These are phyloP conservation scores for Kwoniella sp. DNA, from an alignment of 768 basidiomycete genomes.

Conservation along the genomic window DNA sequence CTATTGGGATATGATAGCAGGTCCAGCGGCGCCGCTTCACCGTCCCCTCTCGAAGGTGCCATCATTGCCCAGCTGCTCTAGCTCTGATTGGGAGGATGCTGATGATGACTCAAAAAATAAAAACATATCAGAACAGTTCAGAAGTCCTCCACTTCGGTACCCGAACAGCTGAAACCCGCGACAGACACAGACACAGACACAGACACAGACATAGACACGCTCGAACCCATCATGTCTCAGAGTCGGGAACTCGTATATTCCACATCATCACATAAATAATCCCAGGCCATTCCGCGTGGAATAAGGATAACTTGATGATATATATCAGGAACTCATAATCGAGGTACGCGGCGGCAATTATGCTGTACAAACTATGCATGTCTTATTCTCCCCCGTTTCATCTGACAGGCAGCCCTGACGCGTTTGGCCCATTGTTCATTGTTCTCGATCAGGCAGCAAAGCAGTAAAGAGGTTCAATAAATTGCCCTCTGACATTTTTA, in stretches of 20 bases:
- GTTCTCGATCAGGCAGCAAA: background rate
- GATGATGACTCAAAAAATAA: no score
- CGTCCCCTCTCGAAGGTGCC: constrained; percentile 30
- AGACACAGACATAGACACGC: no score
- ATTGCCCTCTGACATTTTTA: no score
- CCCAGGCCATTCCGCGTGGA: no score
- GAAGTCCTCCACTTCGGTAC: background rate
- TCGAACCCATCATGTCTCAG: no score
- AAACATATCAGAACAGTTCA: no score
- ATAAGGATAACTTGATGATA: background rate
- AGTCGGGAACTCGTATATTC: background rate
- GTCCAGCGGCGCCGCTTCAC: background rate
- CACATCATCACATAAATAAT: background rate
- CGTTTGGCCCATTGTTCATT: constrained; percentile 3
- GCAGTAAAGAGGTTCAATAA: no score
- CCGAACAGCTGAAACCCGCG: no score
- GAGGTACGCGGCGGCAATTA: background rate
- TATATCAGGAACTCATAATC: background rate
- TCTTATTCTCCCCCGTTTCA: background rate
- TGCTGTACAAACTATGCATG: constrained; percentile 1
- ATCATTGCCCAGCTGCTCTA: constrained; percentile 8
- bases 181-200: no score
- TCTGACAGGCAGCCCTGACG: background rate
- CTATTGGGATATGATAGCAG: constrained; percentile 18
- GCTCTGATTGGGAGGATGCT: background rate